Evolutionary conservation across 2,329 filamentous ascomycete species (phyloP), one percentile per base, ranked within the genome.

Genomic region (Dryadomyces sulphureus): DNA sequence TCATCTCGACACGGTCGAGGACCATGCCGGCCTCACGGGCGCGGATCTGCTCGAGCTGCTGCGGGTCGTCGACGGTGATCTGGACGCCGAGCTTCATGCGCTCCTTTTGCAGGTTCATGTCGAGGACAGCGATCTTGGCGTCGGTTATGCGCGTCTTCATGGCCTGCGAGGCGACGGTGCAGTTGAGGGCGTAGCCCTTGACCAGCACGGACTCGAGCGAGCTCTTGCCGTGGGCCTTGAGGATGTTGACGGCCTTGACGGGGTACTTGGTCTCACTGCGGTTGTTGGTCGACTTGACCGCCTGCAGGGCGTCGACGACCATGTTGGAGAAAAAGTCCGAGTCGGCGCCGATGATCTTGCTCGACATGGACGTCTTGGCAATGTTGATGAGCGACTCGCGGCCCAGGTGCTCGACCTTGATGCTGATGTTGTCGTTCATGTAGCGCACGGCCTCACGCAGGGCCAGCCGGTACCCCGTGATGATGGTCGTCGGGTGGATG

Each of bases 31-130:
- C 78, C 64, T 98, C 92, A 46, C 92, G 79, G 57, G 92, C 81
- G 50, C 92, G 80, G 57, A 98, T 98, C 73, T 95, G 89, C 71
- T 98, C 92, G 43, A 98, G 75, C 65, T 98, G 92, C 62, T 93
- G 82, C 42, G 92, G 92, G 62, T 98, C 92, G 56, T 98, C 92
- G 54, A 98, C 84, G 12, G 92, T 96, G 58, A 98, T 94, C 65
- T 98, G 90, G 50, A 98, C 92, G 54, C 92, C 92, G 49, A 98
- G 72, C 76, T 98, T 96, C 92, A 98, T 96, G 56, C 90, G 78
- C 72, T 96, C 90, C 72, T 98, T 98, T 61, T 96, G 90, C 58
- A 98, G 65, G 66, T 98, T 98, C 78, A 98, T 96, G 62, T 98
- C 92, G 50, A 98, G 67, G 57, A 90, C 82, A 43, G 92, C 92